Evolutionary conservation across 2,329 filamentous ascomycete genomes (phyloP).

Genomic region (Sarocladium brachiariae): DNA sequence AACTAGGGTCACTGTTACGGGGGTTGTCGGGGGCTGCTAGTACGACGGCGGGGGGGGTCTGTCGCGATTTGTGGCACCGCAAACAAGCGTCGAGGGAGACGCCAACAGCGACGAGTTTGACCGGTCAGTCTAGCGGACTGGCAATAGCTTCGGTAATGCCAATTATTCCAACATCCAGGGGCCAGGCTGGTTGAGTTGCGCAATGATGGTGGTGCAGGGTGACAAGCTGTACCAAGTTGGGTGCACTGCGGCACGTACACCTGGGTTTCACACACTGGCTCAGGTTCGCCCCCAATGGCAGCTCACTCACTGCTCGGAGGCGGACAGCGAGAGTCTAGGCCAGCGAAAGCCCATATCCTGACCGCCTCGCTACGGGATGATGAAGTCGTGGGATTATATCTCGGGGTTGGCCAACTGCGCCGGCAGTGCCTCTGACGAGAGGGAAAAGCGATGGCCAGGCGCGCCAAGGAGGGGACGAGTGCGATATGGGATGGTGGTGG

Average conservation of each 20-base stretch:
- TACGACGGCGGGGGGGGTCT: not conserved
- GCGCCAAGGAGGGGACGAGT: slow-evolving; percentile 3
- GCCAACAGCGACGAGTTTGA: not conserved
- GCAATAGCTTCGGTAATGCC: too few relatives aligned
- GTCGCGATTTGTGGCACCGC: slow-evolving; percentile 4
- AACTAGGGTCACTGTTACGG: slow-evolving; percentile 5
- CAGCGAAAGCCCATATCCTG: slow-evolving; percentile 5
- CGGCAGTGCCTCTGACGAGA: slow-evolving; percentile 8
- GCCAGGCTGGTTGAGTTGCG: too few relatives aligned
- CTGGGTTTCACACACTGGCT: slow-evolving; percentile 1
- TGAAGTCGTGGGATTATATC: not conserved
- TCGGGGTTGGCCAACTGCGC: not conserved
- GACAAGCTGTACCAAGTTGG: not conserved
- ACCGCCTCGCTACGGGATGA: not conserved
- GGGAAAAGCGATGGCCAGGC: not conserved
- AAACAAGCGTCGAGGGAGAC: not conserved
- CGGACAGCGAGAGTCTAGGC: not conserved
- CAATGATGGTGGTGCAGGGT: not conserved
- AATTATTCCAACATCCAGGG: not conserved
- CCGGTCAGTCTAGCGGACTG: not conserved
- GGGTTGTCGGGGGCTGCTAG: not conserved
- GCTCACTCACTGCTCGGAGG: slow-evolving; percentile 1
- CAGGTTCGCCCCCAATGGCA: not conserved
- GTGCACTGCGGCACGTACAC: too few relatives aligned
- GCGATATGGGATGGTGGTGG: not conserved